Evolutionary conservation across 306 rosid species (phyloP).

Genomic region (Prunus padus): DNA sequence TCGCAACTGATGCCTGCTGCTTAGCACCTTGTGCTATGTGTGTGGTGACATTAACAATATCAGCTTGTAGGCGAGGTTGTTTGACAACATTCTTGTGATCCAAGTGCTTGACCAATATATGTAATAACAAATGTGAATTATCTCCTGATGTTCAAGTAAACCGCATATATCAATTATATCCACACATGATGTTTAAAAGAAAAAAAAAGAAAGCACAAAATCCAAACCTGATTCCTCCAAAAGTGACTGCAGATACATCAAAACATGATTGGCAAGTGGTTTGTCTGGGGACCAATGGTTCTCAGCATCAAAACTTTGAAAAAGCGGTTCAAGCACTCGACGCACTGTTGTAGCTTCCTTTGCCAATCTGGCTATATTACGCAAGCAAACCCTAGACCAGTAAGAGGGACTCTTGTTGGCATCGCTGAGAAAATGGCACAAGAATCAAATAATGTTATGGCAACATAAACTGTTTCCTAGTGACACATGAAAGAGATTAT

Average conservation of each 20-base stretch:
- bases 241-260: constrained; percentile 69
- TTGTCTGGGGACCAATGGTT: constrained; percentile 81
- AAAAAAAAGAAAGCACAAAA: constrained; percentile 10
- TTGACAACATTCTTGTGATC: constrained; percentile 85
- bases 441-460: constrained; percentile 18
- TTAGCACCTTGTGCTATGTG: constrained; percentile 69
- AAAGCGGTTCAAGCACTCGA: constrained; percentile 84
- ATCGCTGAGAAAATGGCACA: constrained; percentile 53
- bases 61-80: constrained; percentile 63
- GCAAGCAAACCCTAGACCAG: constrained; percentile 87
- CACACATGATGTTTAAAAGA: background rate
- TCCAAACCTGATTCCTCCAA: constrained; percentile 79
- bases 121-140: constrained; percentile 68
- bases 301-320: constrained; percentile 70
- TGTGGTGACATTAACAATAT: constrained; percentile 57
- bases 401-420: constrained; percentile 63
- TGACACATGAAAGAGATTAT: constrained; percentile 13
- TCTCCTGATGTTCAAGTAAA: constrained; percentile 61
- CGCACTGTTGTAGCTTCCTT: constrained; percentile 83
- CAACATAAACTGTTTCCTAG: constrained; percentile 21
- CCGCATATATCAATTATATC: constrained; percentile 3
- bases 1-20: constrained; percentile 60
- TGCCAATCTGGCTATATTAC: constrained; percentile 73
- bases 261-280: constrained; percentile 61
- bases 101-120: constrained; percentile 90